These are phyloP conservation scores for Aspergillus cavernicola DNA, from an alignment of 495 filamentous ascomycete genomes.

Conservation along the genomic window DNA sequence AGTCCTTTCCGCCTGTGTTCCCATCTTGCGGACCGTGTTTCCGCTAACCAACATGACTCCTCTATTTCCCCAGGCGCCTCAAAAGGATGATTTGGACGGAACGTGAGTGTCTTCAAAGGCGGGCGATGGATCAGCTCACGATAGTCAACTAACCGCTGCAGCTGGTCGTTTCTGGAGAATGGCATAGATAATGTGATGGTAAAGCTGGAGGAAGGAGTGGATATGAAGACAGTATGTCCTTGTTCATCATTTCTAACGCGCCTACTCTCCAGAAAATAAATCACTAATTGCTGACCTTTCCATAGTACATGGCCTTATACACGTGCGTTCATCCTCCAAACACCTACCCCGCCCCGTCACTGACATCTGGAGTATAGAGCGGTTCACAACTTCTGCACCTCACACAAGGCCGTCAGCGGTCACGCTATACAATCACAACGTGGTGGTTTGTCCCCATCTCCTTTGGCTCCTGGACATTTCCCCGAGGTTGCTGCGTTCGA, in stretches of 20 bases:
- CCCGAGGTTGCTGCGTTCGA: not conserved
- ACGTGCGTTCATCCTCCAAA: constrained; percentile 54
- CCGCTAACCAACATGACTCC: constrained; percentile 32
- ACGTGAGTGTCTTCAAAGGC: constrained; percentile 61
- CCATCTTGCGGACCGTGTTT: constrained; percentile 6
- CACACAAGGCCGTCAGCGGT: constrained; percentile 78
- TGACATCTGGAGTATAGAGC: constrained; percentile 52
- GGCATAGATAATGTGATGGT: constrained; percentile 92
- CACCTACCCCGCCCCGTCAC: constrained; percentile 15
- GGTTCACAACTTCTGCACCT: constrained; percentile 99
- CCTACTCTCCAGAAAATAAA: not conserved
- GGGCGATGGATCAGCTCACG: not conserved
- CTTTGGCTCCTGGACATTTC: not conserved
- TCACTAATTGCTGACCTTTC: constrained; percentile 11
- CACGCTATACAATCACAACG: constrained; percentile 60
- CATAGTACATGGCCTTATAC: constrained; percentile 94
- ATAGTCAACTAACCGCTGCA: constrained; percentile 30
- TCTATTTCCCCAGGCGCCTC: constrained; percentile 50
- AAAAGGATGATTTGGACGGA: constrained; percentile 76
- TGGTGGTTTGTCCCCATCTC: constrained; percentile 58
- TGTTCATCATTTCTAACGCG: not conserved
- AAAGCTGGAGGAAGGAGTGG: constrained; percentile 83
- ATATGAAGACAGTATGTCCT: constrained; percentile 75
- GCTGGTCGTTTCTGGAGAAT: constrained; percentile 83
- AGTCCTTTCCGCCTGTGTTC: constrained; percentile 4